Evolutionary conservation across 1,284 basidiomycete genomes (phyloP).

Genomic region (Agaricales sp.): DNA sequence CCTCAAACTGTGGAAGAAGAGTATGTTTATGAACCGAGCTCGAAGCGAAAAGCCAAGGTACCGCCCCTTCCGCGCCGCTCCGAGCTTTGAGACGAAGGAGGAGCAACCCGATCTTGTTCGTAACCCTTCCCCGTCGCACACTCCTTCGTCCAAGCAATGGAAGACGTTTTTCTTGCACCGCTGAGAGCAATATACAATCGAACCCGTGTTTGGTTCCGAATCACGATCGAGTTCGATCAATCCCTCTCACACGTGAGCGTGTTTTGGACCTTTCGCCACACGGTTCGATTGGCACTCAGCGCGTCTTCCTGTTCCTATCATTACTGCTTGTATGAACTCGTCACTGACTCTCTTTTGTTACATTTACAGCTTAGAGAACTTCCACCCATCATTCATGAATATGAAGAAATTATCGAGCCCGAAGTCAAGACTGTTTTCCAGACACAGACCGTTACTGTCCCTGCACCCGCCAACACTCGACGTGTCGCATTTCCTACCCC

Average conservation of each 20-base stretch:
- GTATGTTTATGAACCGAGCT: slow-evolving; percentile 59
- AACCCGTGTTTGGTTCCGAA: slow-evolving; percentile 1
- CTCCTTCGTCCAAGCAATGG: slow-evolving; percentile 67
- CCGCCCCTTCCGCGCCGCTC: slow-evolving; percentile 70
- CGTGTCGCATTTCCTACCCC: slow-evolving; percentile 64
- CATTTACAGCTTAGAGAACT: slow-evolving; percentile 1
- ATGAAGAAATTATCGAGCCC: neutral
- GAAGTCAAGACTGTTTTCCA: slow-evolving; percentile 58
- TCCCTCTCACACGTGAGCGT: neutral
- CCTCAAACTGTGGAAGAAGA: slow-evolving; percentile 66
- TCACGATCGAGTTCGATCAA: neutral
- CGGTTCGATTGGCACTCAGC: neutral
- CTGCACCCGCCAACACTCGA: slow-evolving; percentile 69
- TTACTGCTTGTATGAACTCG: neutral
- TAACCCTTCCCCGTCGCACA: slow-evolving; percentile 57
- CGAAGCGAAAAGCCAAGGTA: slow-evolving; percentile 81
- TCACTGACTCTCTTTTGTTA: neutral
- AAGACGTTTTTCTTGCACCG: slow-evolving; percentile 1
- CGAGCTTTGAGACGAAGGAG: slow-evolving; percentile 88
- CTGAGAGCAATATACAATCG: neutral
- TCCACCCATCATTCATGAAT: neutral
- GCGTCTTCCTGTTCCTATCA: neutral
- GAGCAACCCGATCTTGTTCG: slow-evolving; percentile 33
- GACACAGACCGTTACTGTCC: slow-evolving; percentile 54
- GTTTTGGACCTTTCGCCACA: neutral